Evolutionary conservation across 2,329 filamentous ascomycete species (phyloP).

Genomic region (Incumbomyces delicatus): DNA sequence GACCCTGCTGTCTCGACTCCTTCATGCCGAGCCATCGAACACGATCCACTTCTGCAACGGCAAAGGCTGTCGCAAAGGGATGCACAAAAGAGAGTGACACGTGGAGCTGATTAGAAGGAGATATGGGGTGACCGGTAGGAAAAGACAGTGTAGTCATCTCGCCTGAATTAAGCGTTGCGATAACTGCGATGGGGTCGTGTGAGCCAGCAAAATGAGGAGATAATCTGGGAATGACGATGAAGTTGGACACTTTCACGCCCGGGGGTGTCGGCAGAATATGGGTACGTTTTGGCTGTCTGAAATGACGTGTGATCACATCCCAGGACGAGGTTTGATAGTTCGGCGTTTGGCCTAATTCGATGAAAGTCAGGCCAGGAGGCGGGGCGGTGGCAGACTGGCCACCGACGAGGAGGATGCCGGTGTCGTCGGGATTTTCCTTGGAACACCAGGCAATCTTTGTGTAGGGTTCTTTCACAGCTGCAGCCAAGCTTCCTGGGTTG

Average conservation of each 20-base stretch:
- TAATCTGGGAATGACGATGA: slow-evolving; percentile 69
- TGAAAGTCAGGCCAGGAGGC: slow-evolving; percentile 71
- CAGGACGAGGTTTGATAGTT: slow-evolving; percentile 86
- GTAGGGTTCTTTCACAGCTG: slow-evolving; percentile 60
- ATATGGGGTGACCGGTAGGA: slow-evolving; percentile 81
- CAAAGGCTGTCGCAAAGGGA: slow-evolving; percentile 69
- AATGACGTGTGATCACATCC: slow-evolving; percentile 70
- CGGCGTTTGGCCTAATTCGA: slow-evolving; percentile 81
- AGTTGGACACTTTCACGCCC: slow-evolving; percentile 67
- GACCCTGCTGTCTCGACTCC: slow-evolving; percentile 72
- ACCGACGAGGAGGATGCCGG: slow-evolving; percentile 75
- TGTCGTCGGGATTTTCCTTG: slow-evolving; percentile 88
- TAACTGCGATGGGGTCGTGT: slow-evolving; percentile 79
- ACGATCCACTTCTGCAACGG: slow-evolving; percentile 65
- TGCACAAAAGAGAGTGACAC: slow-evolving; percentile 80
- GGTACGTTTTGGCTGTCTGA: slow-evolving; percentile 63
- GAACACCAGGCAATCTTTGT: slow-evolving; percentile 83
- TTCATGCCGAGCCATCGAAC: slow-evolving; percentile 80
- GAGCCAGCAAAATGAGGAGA: slow-evolving; percentile 81
- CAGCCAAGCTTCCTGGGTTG: slow-evolving; percentile 26
- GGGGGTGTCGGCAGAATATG: slow-evolving; percentile 64
- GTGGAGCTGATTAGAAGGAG: slow-evolving; percentile 85
- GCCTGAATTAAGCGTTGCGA: slow-evolving; percentile 72
- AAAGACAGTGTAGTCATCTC: slow-evolving; percentile 86
- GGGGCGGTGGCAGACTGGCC: slow-evolving; percentile 59